Base-by-base conservation (phyloP, 169 alveolate genomes). In the Neospora caninum region DNA sequence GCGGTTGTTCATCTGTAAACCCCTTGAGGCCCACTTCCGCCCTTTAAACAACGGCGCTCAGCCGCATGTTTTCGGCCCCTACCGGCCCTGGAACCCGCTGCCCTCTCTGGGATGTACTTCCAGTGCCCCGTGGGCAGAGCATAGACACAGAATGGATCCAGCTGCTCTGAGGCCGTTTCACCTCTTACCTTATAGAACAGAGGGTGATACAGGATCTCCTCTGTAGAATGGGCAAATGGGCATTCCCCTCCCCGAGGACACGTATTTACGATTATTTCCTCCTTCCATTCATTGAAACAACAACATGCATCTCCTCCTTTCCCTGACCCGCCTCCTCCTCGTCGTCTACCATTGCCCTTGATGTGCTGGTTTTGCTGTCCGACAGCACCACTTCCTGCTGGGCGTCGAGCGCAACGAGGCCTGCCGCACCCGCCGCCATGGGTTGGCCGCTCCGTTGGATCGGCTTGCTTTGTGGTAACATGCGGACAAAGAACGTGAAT, bases 131-230 rank as follows among this genome's bases (percentile, higher is more conserved):
- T 49, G 13, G 22, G 58, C 4, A 49, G 4, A 13, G 58, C 4
- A 49, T 49, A 13, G 13, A 49, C 13, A 49, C 58, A 49, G 58
- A 49, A 49, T 49, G 58, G 58, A 49, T 13, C 58, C 4, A 49
- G 4, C 58, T 49, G 58, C 58, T 49, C 22, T 49, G 22, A 49
- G 4, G 13, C 58, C 4, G 58, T 49, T 49, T 49, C 58, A 4
- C 20, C 7, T 29, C 93, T 97, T 31, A 99, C 98, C 96, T 98
- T 98, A 93, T 97, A 98, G 88, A 97, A 96, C 73, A 98, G 96
- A 0, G 99, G 99, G 91, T 98, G 99, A 92, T 98, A 98, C 73
- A 97, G 94, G 58, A 97, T 97, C 95, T 98, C 99, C 91, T 98
- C 99, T 87, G 96, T 92, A 53, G 98, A 97, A 88, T 98, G 99